Evolutionary conservation across 139 green algal species (phyloP).

Genomic region (Marvania coccoides): DNA sequence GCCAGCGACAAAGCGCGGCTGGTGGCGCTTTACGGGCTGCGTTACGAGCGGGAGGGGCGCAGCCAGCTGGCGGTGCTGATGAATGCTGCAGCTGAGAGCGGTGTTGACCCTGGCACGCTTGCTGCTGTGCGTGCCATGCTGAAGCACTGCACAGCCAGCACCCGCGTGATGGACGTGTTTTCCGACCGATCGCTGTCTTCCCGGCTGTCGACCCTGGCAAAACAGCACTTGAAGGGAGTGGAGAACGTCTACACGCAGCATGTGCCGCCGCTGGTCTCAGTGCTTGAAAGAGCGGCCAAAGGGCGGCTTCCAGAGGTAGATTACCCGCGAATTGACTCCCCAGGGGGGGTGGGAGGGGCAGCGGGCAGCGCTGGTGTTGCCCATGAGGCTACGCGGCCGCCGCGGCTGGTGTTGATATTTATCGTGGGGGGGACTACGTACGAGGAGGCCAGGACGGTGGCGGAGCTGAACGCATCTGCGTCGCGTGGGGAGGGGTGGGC

Average conservation of each 20-base stretch:
- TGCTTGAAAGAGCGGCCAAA: conserved; percentile 55
- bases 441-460: conserved; percentile 76
- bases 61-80: conserved; percentile 23
- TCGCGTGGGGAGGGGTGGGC: conserved; percentile 33
- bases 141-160: conserved; percentile 25
- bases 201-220: conserved; percentile 46
- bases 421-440: conserved; percentile 95
- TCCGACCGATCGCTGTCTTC: conserved; percentile 52
- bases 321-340: conserved; percentile 57
- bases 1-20: conserved; percentile 52
- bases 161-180: conserved; percentile 81
- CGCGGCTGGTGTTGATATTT: conserved; percentile 83
- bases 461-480: conserved; percentile 64
- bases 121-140: conserved; percentile 45
- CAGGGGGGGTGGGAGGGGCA: neutral
- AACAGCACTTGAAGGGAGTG: conserved; percentile 65
- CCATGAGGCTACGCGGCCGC: conserved; percentile 14
- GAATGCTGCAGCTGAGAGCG: neutral
- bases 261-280: conserved; percentile 71
- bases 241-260: conserved; percentile 98
- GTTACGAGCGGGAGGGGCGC: conserved; percentile 80
- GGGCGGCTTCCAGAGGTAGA: conserved; percentile 62
- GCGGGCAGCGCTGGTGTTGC: neutral
- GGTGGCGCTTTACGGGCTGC: conserved; percentile 78
- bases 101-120: conserved; percentile 9